These are phyloP conservation scores for Piper longum DNA, from an alignment of 164 flowering plant genomes.

Conservation along the genomic window DNA sequence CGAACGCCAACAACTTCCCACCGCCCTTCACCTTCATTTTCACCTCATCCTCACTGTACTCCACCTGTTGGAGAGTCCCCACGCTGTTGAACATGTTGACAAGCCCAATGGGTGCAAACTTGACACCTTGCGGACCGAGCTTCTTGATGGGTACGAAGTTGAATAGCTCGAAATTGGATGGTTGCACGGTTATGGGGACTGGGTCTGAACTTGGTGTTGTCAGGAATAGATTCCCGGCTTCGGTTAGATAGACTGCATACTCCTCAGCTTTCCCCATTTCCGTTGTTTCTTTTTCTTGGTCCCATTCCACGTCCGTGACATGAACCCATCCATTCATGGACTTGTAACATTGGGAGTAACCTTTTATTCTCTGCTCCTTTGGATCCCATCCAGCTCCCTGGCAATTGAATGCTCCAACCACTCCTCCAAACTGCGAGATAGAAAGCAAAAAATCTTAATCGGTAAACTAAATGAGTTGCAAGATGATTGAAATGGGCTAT, in stretches of 20 bases:
- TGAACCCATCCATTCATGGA: constrained; percentile 40
- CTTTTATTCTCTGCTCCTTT: constrained; percentile 49
- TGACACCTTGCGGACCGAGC: neutral
- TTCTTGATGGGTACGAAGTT: constrained; percentile 4
- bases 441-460: neutral
- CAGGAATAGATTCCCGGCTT: constrained; percentile 29
- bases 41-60: constrained; percentile 4
- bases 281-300: constrained; percentile 33
- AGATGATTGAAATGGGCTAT: neutral
- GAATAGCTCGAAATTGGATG: constrained; percentile 51
- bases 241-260: constrained; percentile 44
- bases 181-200: constrained; percentile 30
- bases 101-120: constrained; percentile 8
- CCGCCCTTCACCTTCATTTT: constrained; percentile 7
- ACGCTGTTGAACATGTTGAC: constrained; percentile 12
- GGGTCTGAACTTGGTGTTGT: constrained; percentile 23
- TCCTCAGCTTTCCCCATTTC: constrained; percentile 40
- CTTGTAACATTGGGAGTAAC: constrained; percentile 60
- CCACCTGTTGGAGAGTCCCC: constrained; percentile 4
- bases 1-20: constrained; percentile 10
- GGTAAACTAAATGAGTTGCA: neutral
- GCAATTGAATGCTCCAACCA: constrained; percentile 85
- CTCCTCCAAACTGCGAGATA: constrained; percentile 59
- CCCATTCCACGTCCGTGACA: constrained; percentile 62
- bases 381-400: constrained; percentile 93